These are phyloP conservation scores for Trichoderma breve DNA, from an alignment of 2,329 filamentous ascomycete species.

Conservation along the genomic window DNA sequence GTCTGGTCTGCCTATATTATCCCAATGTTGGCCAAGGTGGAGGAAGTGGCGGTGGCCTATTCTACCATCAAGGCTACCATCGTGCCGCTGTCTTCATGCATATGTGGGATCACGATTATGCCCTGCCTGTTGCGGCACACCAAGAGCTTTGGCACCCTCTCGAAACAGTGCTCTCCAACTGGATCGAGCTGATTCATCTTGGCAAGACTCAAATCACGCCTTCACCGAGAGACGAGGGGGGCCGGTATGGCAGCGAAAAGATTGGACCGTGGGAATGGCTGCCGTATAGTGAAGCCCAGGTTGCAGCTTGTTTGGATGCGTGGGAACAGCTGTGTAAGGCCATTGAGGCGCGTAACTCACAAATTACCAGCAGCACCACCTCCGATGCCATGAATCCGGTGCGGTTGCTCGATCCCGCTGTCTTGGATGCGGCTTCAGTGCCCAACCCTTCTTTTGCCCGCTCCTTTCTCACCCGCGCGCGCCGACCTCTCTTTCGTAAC, in stretches of 20 bases:
- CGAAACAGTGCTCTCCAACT: conserved; percentile 30
- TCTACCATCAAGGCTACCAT: conserved; percentile 32
- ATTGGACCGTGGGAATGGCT: conserved; percentile 29
- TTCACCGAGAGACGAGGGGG: conserved; percentile 23
- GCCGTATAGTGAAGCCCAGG: conserved; percentile 32
- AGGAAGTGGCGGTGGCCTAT: conserved; percentile 27
- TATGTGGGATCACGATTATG: conserved; percentile 26
- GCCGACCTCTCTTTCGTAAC: conserved; percentile 10
- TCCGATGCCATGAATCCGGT: not conserved
- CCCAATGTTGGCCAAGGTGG: conserved; percentile 24
- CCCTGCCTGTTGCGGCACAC: conserved; percentile 25
- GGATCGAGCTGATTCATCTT: conserved; percentile 28
- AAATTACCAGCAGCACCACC: not conserved
- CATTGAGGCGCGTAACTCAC: not conserved
- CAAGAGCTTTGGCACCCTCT: conserved; percentile 28
- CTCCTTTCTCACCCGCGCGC: conserved; percentile 18
- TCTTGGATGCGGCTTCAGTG: not conserved
- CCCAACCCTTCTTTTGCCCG: conserved; percentile 13
- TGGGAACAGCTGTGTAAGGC: conserved; percentile 28
- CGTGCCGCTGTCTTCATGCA: conserved; percentile 27
- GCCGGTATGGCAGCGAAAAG: conserved; percentile 23
- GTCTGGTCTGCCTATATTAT: conserved; percentile 28
- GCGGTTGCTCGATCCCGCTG: not conserved
- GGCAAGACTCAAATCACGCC: conserved; percentile 26
- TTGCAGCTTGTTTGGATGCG: conserved; percentile 25